Conservation (phyloP, 2,329 filamentous ascomycete genomes). For the Laburnicola sp. region DNA sequence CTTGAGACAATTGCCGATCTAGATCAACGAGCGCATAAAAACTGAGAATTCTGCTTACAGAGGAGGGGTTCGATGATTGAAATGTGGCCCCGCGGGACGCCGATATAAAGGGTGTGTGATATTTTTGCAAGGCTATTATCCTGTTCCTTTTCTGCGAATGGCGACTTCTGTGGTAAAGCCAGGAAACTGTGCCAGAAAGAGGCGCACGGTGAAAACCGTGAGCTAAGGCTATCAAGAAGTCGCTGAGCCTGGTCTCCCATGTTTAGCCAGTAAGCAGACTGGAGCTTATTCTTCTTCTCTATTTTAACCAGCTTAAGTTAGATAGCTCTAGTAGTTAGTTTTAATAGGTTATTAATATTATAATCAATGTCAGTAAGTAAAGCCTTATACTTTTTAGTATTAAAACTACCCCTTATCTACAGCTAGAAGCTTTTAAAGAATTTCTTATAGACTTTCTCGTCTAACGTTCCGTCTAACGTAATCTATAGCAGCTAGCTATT, state of each 20-base stretch:
- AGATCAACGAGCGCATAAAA: too few species aligned
- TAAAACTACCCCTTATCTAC: constrained; percentile 12
- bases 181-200: background rate
- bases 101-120: too few species aligned
- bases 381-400: constrained; percentile 7
- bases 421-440: constrained; percentile 16
- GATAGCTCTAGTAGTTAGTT: constrained; percentile 7
- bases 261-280: constrained; percentile 13
- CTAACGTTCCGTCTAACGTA: constrained; percentile 3
- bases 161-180: too few species aligned
- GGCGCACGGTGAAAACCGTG: constrained; percentile 8
- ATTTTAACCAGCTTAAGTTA: constrained; percentile 8
- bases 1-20: too few species aligned
- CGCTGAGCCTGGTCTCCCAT: constrained; percentile 13
- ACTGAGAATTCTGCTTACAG: too few species aligned
- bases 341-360: constrained; percentile 15
- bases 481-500: constrained; percentile 11
- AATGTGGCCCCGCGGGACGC: too few species aligned
- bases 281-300: constrained; percentile 5
- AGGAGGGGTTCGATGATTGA: too few species aligned
- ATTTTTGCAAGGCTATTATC: too few species aligned
- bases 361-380: constrained; percentile 11
- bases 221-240: constrained; percentile 11
- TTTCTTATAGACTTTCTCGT: constrained; percentile 11
- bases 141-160: too few species aligned